phyloP scores from a whole-genome alignment of 2,329 filamentous ascomycete genomes.

The Lachnellula cervina region DNA sequence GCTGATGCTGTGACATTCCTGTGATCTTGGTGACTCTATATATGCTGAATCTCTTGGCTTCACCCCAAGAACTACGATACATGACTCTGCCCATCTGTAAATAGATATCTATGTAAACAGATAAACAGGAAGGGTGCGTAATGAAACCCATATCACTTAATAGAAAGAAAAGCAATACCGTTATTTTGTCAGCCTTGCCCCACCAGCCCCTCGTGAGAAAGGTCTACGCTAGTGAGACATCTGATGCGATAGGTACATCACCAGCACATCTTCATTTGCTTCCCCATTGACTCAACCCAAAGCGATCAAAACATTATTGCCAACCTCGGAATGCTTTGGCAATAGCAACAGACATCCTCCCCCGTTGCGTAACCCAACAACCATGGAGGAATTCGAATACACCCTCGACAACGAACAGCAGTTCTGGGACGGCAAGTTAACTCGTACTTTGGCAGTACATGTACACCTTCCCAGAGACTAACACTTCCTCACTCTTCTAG shows the following conservation, averaged over 20 bases:
- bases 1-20: neutral
- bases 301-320: neutral
- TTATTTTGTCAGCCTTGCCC: neutral
- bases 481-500: slow-evolving; percentile 36
- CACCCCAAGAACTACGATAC: neutral
- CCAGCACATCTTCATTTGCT: neutral
- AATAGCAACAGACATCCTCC: slow-evolving; percentile 16
- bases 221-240: neutral
- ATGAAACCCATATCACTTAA: too few species aligned
- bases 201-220: neutral
- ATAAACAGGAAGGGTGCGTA: too few species aligned
- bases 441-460: neutral
- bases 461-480: neutral
- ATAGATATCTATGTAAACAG: too few species aligned
- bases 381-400: slow-evolving; percentile 58
- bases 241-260: neutral
- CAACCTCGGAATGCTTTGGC: slow-evolving; percentile 24
- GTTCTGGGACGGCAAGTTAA: slow-evolving; percentile 75
- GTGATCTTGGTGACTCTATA: neutral
- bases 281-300: neutral
- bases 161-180: too few species aligned
- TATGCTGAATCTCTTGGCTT: neutral
- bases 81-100: neutral
- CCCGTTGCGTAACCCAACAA: slow-evolving; percentile 6
- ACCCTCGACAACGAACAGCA: slow-evolving; percentile 74